Evolutionary conservation across 768 basidiomycete species (phyloP), one percentile per base, ranked within the genome.

Genomic region (Gyrodon lividus): DNA sequence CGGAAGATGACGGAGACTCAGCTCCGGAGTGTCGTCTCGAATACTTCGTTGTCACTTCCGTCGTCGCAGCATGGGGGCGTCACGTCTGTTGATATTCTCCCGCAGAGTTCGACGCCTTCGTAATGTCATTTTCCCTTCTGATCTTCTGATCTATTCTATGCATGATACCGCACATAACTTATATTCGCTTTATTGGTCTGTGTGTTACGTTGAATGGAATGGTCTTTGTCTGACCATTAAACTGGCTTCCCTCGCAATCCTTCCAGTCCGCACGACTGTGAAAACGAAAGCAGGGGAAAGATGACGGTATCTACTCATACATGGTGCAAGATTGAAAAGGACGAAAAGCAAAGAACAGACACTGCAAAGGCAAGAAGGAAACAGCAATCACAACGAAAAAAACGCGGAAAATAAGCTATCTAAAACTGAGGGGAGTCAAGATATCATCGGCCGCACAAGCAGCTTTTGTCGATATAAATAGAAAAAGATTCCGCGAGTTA

Each of bases 1-100:
- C 70, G 85, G 53, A 77, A 75, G 66, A 74, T 85, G 76, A 62
- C 59, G 10, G 68, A 72, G 54, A 40, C 31, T 14, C 43, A 51
- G 20, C 23, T 57, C 5, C 42, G 50, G 20, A 54, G 28, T 22
- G 57, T 54, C 7, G 47, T 48, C 13, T 45, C 49, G 23, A 55
- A 37, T 26, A 52, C 55, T 13, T 50, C 51, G 4, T 41, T 50
- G 37, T 51, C 48, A 19, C 39, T 53, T n/a, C 45, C 52, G 13
- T 24, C 50, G 44, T 33, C 55, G 20, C 41, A 39, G 22, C 39
- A 47, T n/a, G n/a, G n/a, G n/a, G n/a, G 38, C 23, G 44, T 33
- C 8, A 35, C 20, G 69, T 71, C 31, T 69, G 72, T 55, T 68
- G 72, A 62, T 71, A 74, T 33, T 68, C 72, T 59, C 70, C 74